Conservation (phyloP, 1,139 yeast species). For the Geotrichum siamense region DNA sequence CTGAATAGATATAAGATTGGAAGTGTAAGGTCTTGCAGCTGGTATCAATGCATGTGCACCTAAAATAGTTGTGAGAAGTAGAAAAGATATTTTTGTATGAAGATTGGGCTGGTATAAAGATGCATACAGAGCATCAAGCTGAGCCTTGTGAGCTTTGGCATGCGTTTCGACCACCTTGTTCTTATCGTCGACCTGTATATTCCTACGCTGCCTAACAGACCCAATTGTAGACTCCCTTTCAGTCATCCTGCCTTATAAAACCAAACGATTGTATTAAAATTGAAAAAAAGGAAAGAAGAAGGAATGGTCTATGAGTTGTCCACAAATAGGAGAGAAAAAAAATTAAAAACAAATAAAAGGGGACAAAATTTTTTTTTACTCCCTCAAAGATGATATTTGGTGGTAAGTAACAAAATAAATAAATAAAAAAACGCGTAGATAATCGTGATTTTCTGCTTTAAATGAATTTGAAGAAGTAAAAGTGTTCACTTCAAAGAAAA, state of each 20-base stretch:
- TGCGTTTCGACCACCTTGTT: not conserved
- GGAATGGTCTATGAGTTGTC: too few species aligned
- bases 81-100: constrained; percentile 8
- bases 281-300: not conserved
- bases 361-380: too few species aligned
- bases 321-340: too few species aligned
- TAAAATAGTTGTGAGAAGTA: constrained; percentile 3
- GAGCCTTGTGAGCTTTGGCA: not conserved
- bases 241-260: too few species aligned
- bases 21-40: constrained; percentile 19
- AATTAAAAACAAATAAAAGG: too few species aligned
- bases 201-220: constrained; percentile 1
- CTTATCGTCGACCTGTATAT: not conserved
- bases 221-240: constrained; percentile 4
- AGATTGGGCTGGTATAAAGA: not conserved
- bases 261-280: not conserved
- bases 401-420: too few species aligned
- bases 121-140: not conserved
- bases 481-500: too few species aligned
- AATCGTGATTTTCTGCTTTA: too few species aligned
- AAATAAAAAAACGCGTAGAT: too few species aligned
- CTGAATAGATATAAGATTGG: constrained; percentile 25
- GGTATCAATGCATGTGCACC: constrained; percentile 5
- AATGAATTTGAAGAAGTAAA: too few species aligned
- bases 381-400: too few species aligned